These are phyloP conservation scores for Suillus subaureus DNA, from an alignment of 768 basidiomycete species.

Conservation along the genomic window DNA sequence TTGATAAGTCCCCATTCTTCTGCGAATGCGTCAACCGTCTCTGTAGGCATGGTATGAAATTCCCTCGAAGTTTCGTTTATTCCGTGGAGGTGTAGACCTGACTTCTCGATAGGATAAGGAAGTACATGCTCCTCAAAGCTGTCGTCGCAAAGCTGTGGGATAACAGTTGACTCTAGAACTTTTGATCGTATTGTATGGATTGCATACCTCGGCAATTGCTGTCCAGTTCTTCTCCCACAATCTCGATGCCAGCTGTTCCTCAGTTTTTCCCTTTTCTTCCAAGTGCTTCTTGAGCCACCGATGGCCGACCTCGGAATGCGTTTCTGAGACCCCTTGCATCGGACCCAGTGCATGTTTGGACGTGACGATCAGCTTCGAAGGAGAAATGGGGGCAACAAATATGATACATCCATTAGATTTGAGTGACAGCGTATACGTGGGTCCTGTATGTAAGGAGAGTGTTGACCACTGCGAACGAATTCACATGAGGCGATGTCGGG, in stretches of 20 bases:
- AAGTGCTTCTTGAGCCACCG: conserved; percentile 80
- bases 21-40: conserved; percentile 77
- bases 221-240: conserved; percentile 88
- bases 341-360: conserved; percentile 91
- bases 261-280: conserved; percentile 58
- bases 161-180: background rate
- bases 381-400: background rate
- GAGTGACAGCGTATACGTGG: background rate
- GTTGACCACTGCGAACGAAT: background rate
- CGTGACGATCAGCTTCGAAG: conserved; percentile 77
- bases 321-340: conserved; percentile 40
- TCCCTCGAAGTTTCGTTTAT: background rate
- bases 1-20: conserved; percentile 89
- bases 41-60: conserved; percentile 24
- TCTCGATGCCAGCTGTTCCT: conserved; percentile 68
- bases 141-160: conserved; percentile 88
- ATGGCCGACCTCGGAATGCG: conserved; percentile 85
- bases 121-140: conserved; percentile 20
- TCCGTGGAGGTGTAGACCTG: background rate
- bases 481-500: background rate
- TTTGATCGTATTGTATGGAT: background rate
- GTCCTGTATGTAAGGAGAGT: background rate
- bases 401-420: conserved; percentile 1
- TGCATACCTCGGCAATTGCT: conserved; percentile 83
- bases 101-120: background rate